These are phyloP conservation scores for Myriosclerotinia scirpicola DNA, from an alignment of 2,329 filamentous ascomycete species.

Conservation along the genomic window DNA sequence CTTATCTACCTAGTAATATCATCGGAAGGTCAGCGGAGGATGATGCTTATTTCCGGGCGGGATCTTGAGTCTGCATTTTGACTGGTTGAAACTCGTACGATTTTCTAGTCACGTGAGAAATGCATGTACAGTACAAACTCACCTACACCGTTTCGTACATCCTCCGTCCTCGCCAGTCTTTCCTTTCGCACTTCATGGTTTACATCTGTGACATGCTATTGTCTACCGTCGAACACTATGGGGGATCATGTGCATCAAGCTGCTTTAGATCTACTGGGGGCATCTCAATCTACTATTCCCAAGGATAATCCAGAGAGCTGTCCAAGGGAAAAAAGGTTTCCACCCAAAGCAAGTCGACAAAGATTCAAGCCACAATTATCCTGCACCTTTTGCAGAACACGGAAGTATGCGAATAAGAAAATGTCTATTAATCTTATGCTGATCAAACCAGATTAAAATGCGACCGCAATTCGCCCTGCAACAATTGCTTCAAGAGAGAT, in stretches of 20 bases:
- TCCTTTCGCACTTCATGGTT: background rate
- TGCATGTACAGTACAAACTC: background rate
- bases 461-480: conserved; percentile 53
- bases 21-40: background rate
- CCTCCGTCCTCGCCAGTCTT: background rate
- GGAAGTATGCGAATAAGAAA: conserved; percentile 31
- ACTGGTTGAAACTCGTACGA: background rate
- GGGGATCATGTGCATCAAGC: background rate
- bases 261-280: background rate
- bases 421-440: background rate
- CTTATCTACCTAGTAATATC: no score
- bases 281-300: background rate
- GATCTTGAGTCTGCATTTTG: no score
- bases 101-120: background rate
- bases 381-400: conserved; percentile 35
- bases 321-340: background rate
- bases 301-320: background rate
- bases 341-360: conserved; percentile 25
- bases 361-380: conserved; percentile 37
- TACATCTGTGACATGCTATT: background rate
- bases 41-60: background rate
- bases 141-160: no score
- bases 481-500: conserved; percentile 53
- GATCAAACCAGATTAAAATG: conserved; percentile 46
- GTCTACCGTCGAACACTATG: background rate